Evolutionary conservation across 73 alveolate genomes (phyloP), one percentile per base, ranked within the genome.

Genomic region (Paramecium biaurelia): DNA sequence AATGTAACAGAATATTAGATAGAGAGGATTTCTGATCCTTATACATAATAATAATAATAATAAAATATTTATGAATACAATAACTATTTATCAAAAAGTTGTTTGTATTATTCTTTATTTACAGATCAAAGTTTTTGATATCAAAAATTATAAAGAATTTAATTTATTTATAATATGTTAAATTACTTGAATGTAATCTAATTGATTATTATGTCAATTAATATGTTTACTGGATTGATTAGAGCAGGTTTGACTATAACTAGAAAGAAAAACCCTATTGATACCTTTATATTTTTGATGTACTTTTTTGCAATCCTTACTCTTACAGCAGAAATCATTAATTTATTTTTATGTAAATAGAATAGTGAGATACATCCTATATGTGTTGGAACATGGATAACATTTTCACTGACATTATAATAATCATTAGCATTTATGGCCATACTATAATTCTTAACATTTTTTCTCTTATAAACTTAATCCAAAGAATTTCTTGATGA

Each of bases 11-110:
- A 37, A 92, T 96, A 34, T 93, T 96, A 35, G 95, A 95, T 53
- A 92, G 96, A 53, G 99, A 96, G 67, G 98, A 96, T 94, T 96
- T 96, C 94, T 89, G 94, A 89, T 58, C 70, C 68, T 53, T 53
- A 53, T 53, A 15, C 28, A 53, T 53, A 53, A 53, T 53, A 53
- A 53, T 53, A 53, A 53, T 53, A 53, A 53, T 15, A 53, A 53
- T 15, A 47, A 53, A 18, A 53, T 53, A 53, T 53, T 53, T 53
- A 53, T 53, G 15, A 53, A 2, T 20, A 18, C 68, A 18, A 1
- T 38, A 3, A 37, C 45, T 4, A 1, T 7, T 32, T 37, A 37
- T 7, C 45, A 37, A 0, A n/a, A n/a, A n/a, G n/a, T n/a, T 0
- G n/a, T 38, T 15, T 38, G 12, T 38, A 38, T 10, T 38, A 12